A percentile compares a stretch with the other conserved stretches of the same genome.
Evolutionary conservation across 768 basidiomycete genomes (phyloP).

Genomic region (Lactarius tabidus): DNA sequence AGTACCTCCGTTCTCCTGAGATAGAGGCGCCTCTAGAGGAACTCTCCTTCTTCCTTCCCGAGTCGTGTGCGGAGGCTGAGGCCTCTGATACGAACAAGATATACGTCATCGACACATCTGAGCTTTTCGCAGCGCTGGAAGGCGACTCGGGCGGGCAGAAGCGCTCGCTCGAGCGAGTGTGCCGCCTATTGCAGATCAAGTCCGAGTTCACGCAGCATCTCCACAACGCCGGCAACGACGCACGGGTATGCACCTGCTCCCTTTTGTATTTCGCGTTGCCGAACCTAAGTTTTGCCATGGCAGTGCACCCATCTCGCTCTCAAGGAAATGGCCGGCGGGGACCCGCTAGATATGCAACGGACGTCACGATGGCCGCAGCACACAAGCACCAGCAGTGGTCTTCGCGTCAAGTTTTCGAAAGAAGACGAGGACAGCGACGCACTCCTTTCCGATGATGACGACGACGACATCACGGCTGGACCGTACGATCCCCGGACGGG

Average conservation of each 20-base stretch:
- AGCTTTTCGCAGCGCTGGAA: slow-evolving; percentile 70
- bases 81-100: slow-evolving; percentile 46
- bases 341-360: slow-evolving; percentile 69
- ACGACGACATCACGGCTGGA: slow-evolving; percentile 23
- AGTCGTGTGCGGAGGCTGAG: slow-evolving; percentile 29
- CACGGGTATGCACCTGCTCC: slow-evolving; percentile 49
- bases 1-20: slow-evolving; percentile 54
- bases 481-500: slow-evolving; percentile 25
- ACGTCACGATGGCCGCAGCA: slow-evolving; percentile 76
- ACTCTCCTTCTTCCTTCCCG: slow-evolving; percentile 55
- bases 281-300: not conserved
- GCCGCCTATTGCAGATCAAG: slow-evolving; percentile 55
- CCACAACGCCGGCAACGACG: slow-evolving; percentile 89
- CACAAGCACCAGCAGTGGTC: slow-evolving; percentile 30
- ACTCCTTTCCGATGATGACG: slow-evolving; percentile 20
- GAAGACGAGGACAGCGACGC: slow-evolving; percentile 50
- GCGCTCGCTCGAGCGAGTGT: slow-evolving; percentile 55
- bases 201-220: slow-evolving; percentile 40
- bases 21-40: slow-evolving; percentile 52
- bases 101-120: slow-evolving; percentile 68
- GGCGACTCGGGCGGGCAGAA: slow-evolving; percentile 53
- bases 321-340: slow-evolving; percentile 69
- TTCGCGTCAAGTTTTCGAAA: slow-evolving; percentile 55
- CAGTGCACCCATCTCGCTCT: slow-evolving; percentile 70
- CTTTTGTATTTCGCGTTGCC: not conserved